These are phyloP conservation scores for Lasiodiplodia sp. DNA, from an alignment of 2,329 filamentous ascomycete genomes.

Conservation along the genomic window DNA sequence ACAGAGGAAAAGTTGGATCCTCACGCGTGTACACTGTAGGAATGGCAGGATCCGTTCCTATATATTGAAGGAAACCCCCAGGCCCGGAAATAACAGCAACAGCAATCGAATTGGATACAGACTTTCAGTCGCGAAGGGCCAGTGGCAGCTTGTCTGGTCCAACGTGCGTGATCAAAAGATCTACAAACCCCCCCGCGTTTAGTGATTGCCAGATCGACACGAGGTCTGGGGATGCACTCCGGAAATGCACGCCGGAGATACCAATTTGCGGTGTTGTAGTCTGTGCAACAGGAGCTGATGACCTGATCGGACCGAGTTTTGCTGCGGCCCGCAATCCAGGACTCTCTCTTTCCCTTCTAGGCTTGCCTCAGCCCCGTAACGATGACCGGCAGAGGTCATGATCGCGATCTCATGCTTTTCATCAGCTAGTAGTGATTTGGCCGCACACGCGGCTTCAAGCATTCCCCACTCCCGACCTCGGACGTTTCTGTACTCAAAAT, in stretches of 20 bases:
- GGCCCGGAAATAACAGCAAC: background rate
- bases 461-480: too few species aligned
- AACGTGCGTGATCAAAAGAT: background rate
- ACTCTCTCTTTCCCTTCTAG: background rate
- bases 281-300: background rate
- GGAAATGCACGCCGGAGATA: background rate
- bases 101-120: background rate
- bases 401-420: background rate
- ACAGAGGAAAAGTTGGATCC: background rate
- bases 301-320: background rate
- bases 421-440: background rate
- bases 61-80: background rate
- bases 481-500: background rate
- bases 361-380: background rate
- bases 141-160: background rate
- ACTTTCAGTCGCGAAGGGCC: background rate
- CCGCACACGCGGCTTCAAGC: background rate
- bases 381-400: background rate
- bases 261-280: background rate
- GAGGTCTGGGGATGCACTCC: background rate
- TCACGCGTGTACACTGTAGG: background rate
- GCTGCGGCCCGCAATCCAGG: background rate
- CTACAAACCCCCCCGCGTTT: background rate
- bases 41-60: background rate
- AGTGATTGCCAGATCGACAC: constrained; percentile 6